A percentile compares a stretch with the other conserved stretches of the same genome.
These are phyloP conservation scores for Colletotrichum limetticola DNA, from an alignment of 2,329 filamentous ascomycete genomes.

Conservation along the genomic window DNA sequence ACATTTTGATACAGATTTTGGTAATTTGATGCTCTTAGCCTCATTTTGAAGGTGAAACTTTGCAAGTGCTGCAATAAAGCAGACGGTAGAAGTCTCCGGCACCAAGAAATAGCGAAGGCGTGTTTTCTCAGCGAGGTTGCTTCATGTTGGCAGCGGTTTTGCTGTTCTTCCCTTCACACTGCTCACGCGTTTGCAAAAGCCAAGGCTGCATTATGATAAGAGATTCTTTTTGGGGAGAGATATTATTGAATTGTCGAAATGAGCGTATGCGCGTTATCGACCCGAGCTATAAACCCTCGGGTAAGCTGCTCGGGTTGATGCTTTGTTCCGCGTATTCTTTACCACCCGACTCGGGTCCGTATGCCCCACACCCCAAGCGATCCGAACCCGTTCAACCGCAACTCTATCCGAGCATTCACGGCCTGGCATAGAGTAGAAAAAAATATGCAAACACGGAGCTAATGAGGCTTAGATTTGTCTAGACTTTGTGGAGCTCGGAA, in stretches of 20 bases:
- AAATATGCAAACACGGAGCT: not conserved
- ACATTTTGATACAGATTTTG: too few species aligned
- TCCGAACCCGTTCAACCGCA: not conserved
- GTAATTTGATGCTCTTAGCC: too few species aligned
- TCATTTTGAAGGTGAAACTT: too few species aligned
- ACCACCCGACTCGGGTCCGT: not conserved
- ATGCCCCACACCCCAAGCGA: not conserved
- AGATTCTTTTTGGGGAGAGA: not conserved
- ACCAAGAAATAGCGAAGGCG: too few species aligned
- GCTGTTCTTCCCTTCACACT: too few species aligned
- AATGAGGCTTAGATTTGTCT: not conserved
- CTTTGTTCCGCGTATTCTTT: not conserved
- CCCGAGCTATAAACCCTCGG: slow-evolving; percentile 33
- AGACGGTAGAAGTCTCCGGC: too few species aligned
- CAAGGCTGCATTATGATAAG: not conserved
- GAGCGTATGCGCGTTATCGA: not conserved
- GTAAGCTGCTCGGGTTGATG: not conserved
- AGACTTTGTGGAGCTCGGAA: not conserved
- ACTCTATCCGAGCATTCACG: not conserved
- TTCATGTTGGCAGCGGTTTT: too few species aligned
- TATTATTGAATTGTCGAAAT: not conserved
- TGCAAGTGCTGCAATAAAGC: too few species aligned
- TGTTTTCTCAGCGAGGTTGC: too few species aligned
- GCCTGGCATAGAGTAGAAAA: not conserved
- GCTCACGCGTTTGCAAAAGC: not conserved